Evolutionary conservation across 2,329 filamentous ascomycete species (phyloP).

Genomic region (Paraconiothyrium brasiliense): DNA sequence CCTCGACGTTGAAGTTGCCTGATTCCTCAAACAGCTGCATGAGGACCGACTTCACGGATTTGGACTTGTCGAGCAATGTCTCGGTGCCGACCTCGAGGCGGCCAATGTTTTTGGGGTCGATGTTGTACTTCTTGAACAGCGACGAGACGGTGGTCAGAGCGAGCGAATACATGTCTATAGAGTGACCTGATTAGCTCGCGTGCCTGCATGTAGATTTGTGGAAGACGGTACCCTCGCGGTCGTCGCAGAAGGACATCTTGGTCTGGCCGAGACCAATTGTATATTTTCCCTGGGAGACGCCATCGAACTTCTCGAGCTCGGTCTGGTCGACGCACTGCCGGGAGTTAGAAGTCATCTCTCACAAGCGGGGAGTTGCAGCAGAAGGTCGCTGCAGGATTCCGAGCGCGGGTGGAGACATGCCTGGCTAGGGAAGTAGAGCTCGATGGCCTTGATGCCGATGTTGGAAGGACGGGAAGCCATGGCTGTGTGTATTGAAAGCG

Average conservation of each 20-base stretch:
- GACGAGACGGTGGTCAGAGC: conserved; percentile 62
- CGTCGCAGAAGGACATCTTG: conserved; percentile 65
- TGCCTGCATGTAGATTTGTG: background rate
- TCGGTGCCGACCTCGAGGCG: conserved; percentile 64
- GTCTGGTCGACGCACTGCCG: conserved; percentile 62
- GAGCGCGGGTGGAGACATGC: conserved; percentile 42
- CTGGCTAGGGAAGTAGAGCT: conserved; percentile 64
- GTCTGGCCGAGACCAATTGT: conserved; percentile 65
- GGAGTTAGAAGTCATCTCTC: conserved; percentile 18
- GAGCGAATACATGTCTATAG: conserved; percentile 63
- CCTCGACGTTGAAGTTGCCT: conserved; percentile 64
- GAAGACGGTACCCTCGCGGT: conserved; percentile 58
- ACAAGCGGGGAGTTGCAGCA: background rate
- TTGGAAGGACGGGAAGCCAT: conserved; percentile 60
- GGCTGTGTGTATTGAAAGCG: conserved; percentile 43
- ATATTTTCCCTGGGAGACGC: conserved; percentile 62
- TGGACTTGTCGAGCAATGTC: conserved; percentile 65
- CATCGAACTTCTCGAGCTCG: conserved; percentile 65
- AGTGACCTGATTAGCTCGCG: conserved; percentile 26
- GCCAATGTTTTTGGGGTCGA: conserved; percentile 61
- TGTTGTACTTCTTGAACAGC: conserved; percentile 62
- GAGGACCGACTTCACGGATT: conserved; percentile 64
- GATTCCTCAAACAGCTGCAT: conserved; percentile 62
- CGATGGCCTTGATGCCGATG: conserved; percentile 64
- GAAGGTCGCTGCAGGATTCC: conserved; percentile 16